phyloP scores from a whole-genome alignment of 768 basidiomycete genomes.

The Gloeostereum incarnatum region DNA sequence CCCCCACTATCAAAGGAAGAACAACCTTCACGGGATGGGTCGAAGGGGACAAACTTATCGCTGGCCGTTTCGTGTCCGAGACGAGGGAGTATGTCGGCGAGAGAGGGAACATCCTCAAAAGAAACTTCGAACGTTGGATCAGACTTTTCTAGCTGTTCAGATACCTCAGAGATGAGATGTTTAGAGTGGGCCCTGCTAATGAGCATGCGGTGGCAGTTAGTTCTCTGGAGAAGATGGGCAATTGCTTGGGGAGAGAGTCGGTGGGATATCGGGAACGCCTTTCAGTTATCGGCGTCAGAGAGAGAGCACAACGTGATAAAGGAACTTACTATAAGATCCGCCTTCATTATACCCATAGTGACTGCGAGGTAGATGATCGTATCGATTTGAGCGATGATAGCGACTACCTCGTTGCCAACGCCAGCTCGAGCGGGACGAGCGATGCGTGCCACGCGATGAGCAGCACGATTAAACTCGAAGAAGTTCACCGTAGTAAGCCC shows the following conservation, averaged over 20 bases:
- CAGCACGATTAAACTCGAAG: slow-evolving; percentile 18
- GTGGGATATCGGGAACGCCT: slow-evolving; percentile 29
- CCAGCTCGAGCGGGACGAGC: slow-evolving; percentile 11
- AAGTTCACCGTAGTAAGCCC: slow-evolving; percentile 12
- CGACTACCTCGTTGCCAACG: slow-evolving; percentile 16
- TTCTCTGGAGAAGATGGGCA: slow-evolving; percentile 18
- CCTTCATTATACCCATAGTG: slow-evolving; percentile 14
- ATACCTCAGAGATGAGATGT: slow-evolving; percentile 13
- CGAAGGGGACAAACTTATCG: slow-evolving; percentile 6
- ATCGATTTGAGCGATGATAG: slow-evolving; percentile 21
- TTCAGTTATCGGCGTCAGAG: background rate
- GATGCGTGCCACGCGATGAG: slow-evolving; percentile 18
- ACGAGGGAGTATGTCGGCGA: slow-evolving; percentile 16
- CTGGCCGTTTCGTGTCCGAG: slow-evolving; percentile 14
- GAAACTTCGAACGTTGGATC: slow-evolving; percentile 6
- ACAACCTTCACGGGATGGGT: slow-evolving; percentile 1
- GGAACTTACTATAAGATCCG: slow-evolving; percentile 19
- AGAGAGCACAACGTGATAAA: slow-evolving; percentile 6
- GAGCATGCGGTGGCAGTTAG: slow-evolving; percentile 21
- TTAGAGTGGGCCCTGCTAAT: slow-evolving; percentile 15
- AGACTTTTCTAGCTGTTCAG: slow-evolving; percentile 3
- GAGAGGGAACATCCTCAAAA: slow-evolving; percentile 9
- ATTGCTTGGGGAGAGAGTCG: slow-evolving; percentile 25
- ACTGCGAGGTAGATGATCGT: slow-evolving; percentile 18
- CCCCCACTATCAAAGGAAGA: slow-evolving; percentile 7